Base-by-base conservation (phyloP, 148 eudicot genomes). In the Vaccinium darrowii region DNA sequence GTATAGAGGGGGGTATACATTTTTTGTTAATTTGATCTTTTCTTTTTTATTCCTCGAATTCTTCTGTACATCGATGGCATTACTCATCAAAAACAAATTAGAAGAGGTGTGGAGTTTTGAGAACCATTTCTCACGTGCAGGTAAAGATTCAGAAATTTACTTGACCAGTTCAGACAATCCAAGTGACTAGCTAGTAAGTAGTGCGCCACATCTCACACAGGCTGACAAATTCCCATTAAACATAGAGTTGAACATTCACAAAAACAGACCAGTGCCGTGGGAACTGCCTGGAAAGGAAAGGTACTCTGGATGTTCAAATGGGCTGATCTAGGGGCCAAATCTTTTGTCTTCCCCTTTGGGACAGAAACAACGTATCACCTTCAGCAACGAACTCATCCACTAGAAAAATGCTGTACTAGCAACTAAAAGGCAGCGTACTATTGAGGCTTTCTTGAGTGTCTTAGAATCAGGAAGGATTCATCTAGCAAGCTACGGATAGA, bases 261-360 rank as follows among this genome's bases (percentile, higher is more conserved):
- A 43, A 75, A 75, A 43, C 21, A 18, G 77, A 74, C 49, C n/a
- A 43, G 52, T 75, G 43, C 52, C 0, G 51, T 1, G 14, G 50
- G 50, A 39, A 19, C 52, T 36, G n/a, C 72, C 33, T 23, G 52
- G 3, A 8, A 75, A 7, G 49, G 21, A 75, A 19, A 27, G 76
- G 47, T 72, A 33, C 47, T 72, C 49, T 33, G 76, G 76, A 72
- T 72, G 8, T 72, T 72, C 76, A 72, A 30, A 72, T 33, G 76
- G 76, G 47, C 18, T 7, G 6, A 43, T 30, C 18, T 13, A n/a
- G 72, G 13, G 76, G 76, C 76, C 47, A 12, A 27, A 15, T 27
- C 16, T 33, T 71, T 71, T 33, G 16, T 6, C 0, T 14, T 33
- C 19, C 19, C 76, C 47, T 71, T 33, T 5, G 3, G 19, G 9